Conservation (phyloP, 371 early-diverging fungal species). For the Mortierella sp. region DNA sequence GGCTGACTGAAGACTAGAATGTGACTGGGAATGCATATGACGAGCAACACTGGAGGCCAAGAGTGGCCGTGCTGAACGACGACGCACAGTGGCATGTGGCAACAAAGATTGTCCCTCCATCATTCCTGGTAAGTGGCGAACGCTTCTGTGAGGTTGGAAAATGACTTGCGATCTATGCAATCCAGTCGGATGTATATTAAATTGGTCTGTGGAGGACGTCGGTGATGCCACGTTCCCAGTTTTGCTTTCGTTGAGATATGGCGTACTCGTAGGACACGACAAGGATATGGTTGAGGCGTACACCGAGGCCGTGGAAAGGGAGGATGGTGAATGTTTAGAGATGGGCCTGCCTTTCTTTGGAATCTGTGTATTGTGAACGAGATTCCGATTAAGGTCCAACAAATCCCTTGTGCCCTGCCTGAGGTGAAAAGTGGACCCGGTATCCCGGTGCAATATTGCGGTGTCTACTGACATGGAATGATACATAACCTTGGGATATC, state of each 20-base stretch:
- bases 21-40: constrained; percentile 28
- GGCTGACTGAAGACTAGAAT: constrained; percentile 11
- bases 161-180: too few species aligned
- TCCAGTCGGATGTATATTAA: too few species aligned
- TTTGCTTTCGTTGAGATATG: neutral
- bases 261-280: constrained; percentile 16
- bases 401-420: constrained; percentile 10
- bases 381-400: constrained; percentile 31
- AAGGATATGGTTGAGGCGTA: constrained; percentile 23
- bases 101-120: too few species aligned
- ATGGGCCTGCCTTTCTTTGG: constrained; percentile 55
- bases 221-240: neutral
- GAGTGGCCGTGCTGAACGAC: constrained; percentile 29
- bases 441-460: too few species aligned
- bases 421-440: neutral
- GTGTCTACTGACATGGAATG: too few species aligned
- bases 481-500: too few species aligned
- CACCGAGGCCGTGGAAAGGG: constrained; percentile 27
- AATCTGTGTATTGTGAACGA: constrained; percentile 48
- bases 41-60: constrained; percentile 7
- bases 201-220: too few species aligned
- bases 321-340: constrained; percentile 30
- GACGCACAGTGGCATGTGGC: constrained; percentile 3
- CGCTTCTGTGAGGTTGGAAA: too few species aligned
- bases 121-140: too few species aligned